Evolutionary conservation across 2,329 filamentous ascomycete species (phyloP), one percentile per base, ranked within the genome.

Genomic region (Apiospora malaysiana): DNA sequence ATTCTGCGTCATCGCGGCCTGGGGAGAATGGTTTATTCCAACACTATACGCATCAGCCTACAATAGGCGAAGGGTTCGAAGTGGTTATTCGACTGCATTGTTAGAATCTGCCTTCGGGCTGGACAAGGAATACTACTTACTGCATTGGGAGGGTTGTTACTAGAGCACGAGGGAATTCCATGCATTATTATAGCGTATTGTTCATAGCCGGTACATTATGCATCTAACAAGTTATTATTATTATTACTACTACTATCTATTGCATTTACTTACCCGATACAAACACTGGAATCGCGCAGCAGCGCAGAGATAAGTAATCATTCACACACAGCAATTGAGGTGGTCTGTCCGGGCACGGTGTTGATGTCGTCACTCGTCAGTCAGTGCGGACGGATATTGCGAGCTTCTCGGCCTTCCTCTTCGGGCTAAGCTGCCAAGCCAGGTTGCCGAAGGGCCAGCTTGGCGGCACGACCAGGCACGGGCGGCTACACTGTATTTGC

Each of bases 201-300:
- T 56, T 56, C 16, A 63, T 63, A 63, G 56, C 56, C 56, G 56
- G 32, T n/a, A n/a, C 56, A 63, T 63, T 63, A 40, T 40, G 56
- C 32, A 63, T 63, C 56, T 8, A 49, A 12, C n/a, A 23, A 27
- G 27, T 27, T 23, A 49, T 49, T 51, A 51, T 16, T n/a, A 32
- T 56, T 32, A 32, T 27, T 23, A 49, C 25, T 51, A 51, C 6
- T n/a, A 32, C 32, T 32, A 32, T 6, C 32, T 32, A 32, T 56
- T 56, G 32, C 32, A 32, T 32, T 3, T 45, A 45, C 42, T 14
- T 16, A 45, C 14, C 42, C 42, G 10, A 63, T 40, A 40, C 18
- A 56, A 10, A 37, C 9, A 6, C 27, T 18, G 56, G 40, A 40
- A 40, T 23, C 40, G 32, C 8, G 42, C 1, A 16, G 7, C 4